Evolutionary conservation across 352 stramenopile species (phyloP).

Genomic region (Plasmopara halstedii): DNA sequence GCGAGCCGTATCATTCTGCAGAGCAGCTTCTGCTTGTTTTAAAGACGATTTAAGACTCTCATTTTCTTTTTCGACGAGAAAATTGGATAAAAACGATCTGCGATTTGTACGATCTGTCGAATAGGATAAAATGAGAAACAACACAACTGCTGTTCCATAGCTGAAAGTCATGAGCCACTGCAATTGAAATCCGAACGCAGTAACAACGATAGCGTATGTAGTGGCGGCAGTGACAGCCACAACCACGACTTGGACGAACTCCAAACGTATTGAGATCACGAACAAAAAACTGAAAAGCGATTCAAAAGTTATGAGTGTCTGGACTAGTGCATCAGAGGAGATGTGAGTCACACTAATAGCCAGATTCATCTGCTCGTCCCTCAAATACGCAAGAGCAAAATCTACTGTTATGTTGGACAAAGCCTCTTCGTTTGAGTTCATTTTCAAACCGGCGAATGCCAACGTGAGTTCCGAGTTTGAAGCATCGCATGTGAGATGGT

Average conservation of each 20-base stretch:
- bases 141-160: slow-evolving; percentile 54
- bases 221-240: slow-evolving; percentile 43
- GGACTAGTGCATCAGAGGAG: slow-evolving; percentile 50
- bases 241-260: slow-evolving; percentile 83
- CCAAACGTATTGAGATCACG: slow-evolving; percentile 75
- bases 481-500: slow-evolving; percentile 29
- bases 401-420: slow-evolving; percentile 17
- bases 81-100: slow-evolving; percentile 73
- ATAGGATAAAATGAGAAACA: slow-evolving; percentile 72
- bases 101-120: slow-evolving; percentile 74
- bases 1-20: slow-evolving; percentile 72
- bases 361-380: slow-evolving; percentile 25
- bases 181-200: slow-evolving; percentile 39
- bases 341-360: slow-evolving; percentile 33
- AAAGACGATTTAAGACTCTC: slow-evolving; percentile 72
- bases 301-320: slow-evolving; percentile 58
- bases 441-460: slow-evolving; percentile 19
- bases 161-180: slow-evolving; percentile 64
- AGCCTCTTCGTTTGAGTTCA: slow-evolving; percentile 14
- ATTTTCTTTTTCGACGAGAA: slow-evolving; percentile 83
- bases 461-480: slow-evolving; percentile 16
- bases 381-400: slow-evolving; percentile 25
- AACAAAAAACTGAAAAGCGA: slow-evolving; percentile 81
- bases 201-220: slow-evolving; percentile 60
- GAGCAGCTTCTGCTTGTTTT: slow-evolving; percentile 67